phyloP scores from a whole-genome alignment of 257 asterid genomes.

The Marsdenia floribunda region DNA sequence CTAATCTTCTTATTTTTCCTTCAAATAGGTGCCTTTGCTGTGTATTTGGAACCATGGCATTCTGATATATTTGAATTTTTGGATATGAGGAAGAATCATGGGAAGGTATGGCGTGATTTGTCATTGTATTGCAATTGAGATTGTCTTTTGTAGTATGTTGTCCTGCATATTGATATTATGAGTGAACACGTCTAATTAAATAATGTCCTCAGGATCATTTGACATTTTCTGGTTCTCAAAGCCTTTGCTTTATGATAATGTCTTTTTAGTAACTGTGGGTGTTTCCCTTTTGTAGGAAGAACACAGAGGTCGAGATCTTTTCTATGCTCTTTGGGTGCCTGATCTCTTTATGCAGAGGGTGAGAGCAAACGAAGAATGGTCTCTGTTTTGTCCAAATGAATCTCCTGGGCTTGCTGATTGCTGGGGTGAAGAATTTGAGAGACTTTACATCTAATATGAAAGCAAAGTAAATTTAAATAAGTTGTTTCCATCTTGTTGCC shows the following conservation, averaged over 20 bases:
- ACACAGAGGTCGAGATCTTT: constrained; percentile 85
- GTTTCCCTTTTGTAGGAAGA: constrained; percentile 58
- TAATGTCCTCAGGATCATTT: not conserved
- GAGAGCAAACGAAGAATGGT: constrained; percentile 61
- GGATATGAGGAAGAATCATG: constrained; percentile 91
- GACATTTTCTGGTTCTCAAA: not conserved
- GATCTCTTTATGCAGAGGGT: constrained; percentile 95
- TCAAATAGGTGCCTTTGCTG: too few relatives aligned
- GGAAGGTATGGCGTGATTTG: constrained; percentile 51
- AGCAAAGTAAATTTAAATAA: constrained; percentile 40
- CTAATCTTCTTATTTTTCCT: too few relatives aligned
- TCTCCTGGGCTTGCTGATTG: constrained; percentile 98
- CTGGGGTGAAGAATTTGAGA: constrained; percentile 96
- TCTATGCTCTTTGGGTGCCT: constrained; percentile 93
- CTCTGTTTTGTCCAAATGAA: constrained; percentile 92
- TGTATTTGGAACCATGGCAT: too few relatives aligned
- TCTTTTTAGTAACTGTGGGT: not conserved
- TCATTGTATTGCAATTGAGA: not conserved
- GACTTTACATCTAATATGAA: constrained; percentile 68
- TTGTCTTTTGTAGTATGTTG: too few relatives aligned
- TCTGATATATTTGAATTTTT: too few relatives aligned
- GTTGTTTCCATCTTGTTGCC: not conserved
- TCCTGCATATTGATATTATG: not conserved
- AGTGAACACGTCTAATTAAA: not conserved
- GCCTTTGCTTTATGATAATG: not conserved